Evolutionary conservation across 768 basidiomycete species (phyloP).

Genomic region (Tephrocybe sp.): DNA sequence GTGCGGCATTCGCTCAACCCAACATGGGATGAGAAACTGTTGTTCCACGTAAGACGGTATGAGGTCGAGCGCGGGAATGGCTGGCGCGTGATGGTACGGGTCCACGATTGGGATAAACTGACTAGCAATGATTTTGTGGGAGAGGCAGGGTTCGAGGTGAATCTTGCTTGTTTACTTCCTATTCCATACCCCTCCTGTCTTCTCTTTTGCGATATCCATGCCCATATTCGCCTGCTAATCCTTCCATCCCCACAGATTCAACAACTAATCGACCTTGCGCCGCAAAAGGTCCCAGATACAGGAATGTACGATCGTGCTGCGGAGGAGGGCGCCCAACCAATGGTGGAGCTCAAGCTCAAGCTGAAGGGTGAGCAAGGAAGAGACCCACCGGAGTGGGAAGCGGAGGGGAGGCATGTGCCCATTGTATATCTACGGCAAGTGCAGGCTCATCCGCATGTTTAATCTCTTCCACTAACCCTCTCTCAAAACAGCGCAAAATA

Average conservation of each 20-base stretch:
- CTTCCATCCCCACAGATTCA: slow-evolving; percentile 19
- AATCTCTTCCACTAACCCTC: neutral
- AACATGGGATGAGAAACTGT: slow-evolving; percentile 90
- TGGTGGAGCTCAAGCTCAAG: slow-evolving; percentile 72
- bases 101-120: slow-evolving; percentile 97
- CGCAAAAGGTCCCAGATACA: slow-evolving; percentile 58
- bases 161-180: neutral
- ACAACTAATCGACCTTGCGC: slow-evolving; percentile 64
- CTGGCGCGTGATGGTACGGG: slow-evolving; percentile 75
- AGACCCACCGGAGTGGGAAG: slow-evolving; percentile 49
- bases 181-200: neutral
- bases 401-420: slow-evolving; percentile 58
- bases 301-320: slow-evolving; percentile 49
- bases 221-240: neutral
- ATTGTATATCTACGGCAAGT: slow-evolving; percentile 61
- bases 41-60: slow-evolving; percentile 88
- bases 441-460: neutral
- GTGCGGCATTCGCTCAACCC: slow-evolving; percentile 84
- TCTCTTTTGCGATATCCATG: neutral
- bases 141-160: slow-evolving; percentile 66
- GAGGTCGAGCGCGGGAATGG: slow-evolving; percentile 61
- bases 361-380: slow-evolving; percentile 52
- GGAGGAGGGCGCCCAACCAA: slow-evolving; percentile 36
- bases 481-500: slow-evolving; percentile 73
- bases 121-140: slow-evolving; percentile 88